A percentile compares a stretch with the other conserved stretches of the same genome.
phyloP scores from a whole-genome alignment of 2,329 filamentous ascomycete species.

The Lachnellula arida region DNA sequence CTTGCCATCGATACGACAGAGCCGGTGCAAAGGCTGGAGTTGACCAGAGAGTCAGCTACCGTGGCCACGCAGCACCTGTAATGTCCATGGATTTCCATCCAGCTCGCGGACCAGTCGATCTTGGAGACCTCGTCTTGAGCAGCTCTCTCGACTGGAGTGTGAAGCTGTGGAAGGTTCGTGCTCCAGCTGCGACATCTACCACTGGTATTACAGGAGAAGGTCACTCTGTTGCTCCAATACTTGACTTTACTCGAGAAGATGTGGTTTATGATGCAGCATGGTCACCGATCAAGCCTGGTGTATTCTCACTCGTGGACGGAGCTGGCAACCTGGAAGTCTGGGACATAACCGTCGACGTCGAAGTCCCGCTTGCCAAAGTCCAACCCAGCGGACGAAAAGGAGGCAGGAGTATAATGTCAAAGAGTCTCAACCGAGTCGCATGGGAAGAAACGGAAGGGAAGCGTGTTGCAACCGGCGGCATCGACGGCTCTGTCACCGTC shows the following conservation, averaged over 20 bases:
- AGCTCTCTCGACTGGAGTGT: slow-evolving; percentile 95
- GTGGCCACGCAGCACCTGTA: slow-evolving; percentile 86
- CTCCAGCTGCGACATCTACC: slow-evolving; percentile 68
- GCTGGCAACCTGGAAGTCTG: slow-evolving; percentile 89
- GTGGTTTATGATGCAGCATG: slow-evolving; percentile 94
- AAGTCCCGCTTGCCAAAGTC: slow-evolving; percentile 82
- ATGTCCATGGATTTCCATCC: slow-evolving; percentile 97
- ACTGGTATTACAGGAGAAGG: slow-evolving; percentile 41
- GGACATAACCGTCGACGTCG: slow-evolving; percentile 88
- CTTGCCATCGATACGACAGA: slow-evolving; percentile 94
- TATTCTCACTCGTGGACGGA: slow-evolving; percentile 93
- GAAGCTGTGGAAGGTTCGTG: slow-evolving; percentile 91
- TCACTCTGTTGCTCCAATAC: slow-evolving; percentile 63
- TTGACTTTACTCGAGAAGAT: slow-evolving; percentile 91
- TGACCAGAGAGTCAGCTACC: slow-evolving; percentile 82
- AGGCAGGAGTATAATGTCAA: slow-evolving; percentile 65
- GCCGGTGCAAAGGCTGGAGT: slow-evolving; percentile 96
- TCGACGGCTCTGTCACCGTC: slow-evolving; percentile 84
- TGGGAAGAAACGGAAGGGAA: slow-evolving; percentile 92
- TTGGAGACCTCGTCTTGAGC: slow-evolving; percentile 90
- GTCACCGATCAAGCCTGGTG: slow-evolving; percentile 89
- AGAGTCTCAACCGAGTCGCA: slow-evolving; percentile 87
- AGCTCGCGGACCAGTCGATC: slow-evolving; percentile 83
- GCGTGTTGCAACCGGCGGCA: slow-evolving; percentile 81
- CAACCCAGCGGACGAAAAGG: slow-evolving; percentile 64